phyloP scores from a whole-genome alignment of 805 yeast species.

The Lipomyces lipofer region DNA sequence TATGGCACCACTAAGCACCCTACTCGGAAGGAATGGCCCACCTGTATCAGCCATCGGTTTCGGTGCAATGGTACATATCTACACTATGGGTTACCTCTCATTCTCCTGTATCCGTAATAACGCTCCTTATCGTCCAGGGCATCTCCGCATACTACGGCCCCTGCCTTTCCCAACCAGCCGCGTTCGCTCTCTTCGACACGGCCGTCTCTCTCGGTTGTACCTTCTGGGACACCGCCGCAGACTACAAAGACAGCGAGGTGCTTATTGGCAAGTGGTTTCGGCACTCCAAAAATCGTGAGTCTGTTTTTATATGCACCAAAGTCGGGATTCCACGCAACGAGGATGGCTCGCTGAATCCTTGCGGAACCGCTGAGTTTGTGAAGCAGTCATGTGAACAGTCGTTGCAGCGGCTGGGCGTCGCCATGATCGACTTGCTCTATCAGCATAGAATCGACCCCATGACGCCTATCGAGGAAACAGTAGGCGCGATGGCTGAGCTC shows the following conservation, averaged over 20 bases:
- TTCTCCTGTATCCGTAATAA: no score
- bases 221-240: slow-evolving; percentile 67
- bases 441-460: slow-evolving; percentile 67
- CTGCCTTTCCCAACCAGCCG: slow-evolving; percentile 45
- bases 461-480: slow-evolving; percentile 59
- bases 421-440: slow-evolving; percentile 58
- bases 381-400: slow-evolving; percentile 18
- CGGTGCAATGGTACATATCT: no score
- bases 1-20: no score
- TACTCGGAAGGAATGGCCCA: no score
- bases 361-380: slow-evolving; percentile 30
- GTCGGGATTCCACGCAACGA: slow-evolving; percentile 48
- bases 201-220: slow-evolving; percentile 51
- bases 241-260: slow-evolving; percentile 61
- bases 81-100: no score
- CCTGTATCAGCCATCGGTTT: no score
- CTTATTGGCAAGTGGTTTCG: slow-evolving; percentile 55
- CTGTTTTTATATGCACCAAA: slow-evolving; percentile 60
- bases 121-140: slow-evolving; percentile 16
- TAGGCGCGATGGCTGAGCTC: slow-evolving; percentile 56
- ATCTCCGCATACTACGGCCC: slow-evolving; percentile 26
- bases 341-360: slow-evolving; percentile 19
- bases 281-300: slow-evolving; percentile 48
- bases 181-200: slow-evolving; percentile 52
- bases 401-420: slow-evolving; percentile 18